Evolutionary conservation across 768 basidiomycete genomes (phyloP).

Genomic region (Russula lepida): DNA sequence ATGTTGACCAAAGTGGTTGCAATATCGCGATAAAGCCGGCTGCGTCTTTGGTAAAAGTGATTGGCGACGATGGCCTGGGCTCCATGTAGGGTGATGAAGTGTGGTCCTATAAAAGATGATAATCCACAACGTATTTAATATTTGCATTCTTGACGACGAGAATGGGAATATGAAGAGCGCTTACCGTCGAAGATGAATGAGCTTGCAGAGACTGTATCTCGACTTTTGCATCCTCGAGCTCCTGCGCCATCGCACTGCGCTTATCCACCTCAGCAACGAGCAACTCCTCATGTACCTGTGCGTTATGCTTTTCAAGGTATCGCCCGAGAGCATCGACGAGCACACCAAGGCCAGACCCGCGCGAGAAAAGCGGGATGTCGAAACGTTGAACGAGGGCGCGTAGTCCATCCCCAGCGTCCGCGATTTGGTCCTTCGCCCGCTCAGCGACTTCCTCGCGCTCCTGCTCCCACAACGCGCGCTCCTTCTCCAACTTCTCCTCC

Average conservation of each 20-base stretch:
- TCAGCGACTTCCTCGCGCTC: constrained; percentile 40
- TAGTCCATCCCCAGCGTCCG: constrained; percentile 40
- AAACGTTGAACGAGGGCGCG: constrained; percentile 47
- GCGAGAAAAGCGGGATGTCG: constrained; percentile 42
- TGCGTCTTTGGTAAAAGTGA: constrained; percentile 36
- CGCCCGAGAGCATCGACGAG: constrained; percentile 25
- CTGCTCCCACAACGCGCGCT: constrained; percentile 41
- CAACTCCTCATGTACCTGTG: constrained; percentile 31
- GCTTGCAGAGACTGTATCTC: constrained; percentile 24
- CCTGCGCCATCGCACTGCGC: constrained; percentile 10
- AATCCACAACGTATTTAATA: neutral
- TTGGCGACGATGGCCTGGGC: constrained; percentile 16
- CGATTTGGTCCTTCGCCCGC: constrained; percentile 43
- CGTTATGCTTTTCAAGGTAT: constrained; percentile 31
- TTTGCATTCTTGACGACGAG: neutral
- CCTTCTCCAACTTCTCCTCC: constrained; percentile 39
- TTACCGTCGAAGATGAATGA: constrained; percentile 19
- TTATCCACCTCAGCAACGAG: constrained; percentile 29
- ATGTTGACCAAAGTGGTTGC: constrained; percentile 65
- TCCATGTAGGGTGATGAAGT: neutral
- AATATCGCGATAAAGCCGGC: constrained; percentile 53
- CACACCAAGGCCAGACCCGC: constrained; percentile 23
- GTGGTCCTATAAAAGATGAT: constrained; percentile 6
- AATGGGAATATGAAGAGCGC: constrained; percentile 23
- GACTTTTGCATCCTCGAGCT: constrained; percentile 24